Conservation (phyloP, 2,329 filamentous ascomycete genomes). For the Aspergillus chevalieri region DNA sequence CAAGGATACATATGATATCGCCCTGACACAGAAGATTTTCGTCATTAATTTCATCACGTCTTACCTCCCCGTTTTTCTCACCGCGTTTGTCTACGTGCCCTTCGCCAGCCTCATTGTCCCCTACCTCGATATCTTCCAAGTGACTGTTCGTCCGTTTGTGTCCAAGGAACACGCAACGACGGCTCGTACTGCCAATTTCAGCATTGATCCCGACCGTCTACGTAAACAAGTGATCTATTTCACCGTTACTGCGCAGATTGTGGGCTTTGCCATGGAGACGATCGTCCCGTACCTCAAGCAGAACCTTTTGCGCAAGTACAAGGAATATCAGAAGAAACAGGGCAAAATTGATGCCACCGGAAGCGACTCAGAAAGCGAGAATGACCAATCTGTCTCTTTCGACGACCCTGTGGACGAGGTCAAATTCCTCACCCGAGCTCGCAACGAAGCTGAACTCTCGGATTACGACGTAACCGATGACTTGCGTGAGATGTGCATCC, state of each 20-base stretch:
- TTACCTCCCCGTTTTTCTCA: slow-evolving; percentile 82
- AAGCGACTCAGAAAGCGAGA: slow-evolving; percentile 16
- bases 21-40: slow-evolving; percentile 88
- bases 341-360: slow-evolving; percentile 14
- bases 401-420: slow-evolving; percentile 72
- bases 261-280: slow-evolving; percentile 80
- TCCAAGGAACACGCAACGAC: slow-evolving; percentile 66
- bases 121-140: slow-evolving; percentile 78
- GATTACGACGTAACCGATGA: slow-evolving; percentile 90
- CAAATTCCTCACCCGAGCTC: slow-evolving; percentile 74
- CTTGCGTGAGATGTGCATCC: slow-evolving; percentile 89
- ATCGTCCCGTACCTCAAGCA: slow-evolving; percentile 82
- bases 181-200: slow-evolving; percentile 53
- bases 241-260: slow-evolving; percentile 88
- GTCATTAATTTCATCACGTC: slow-evolving; percentile 98
- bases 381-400: slow-evolving; percentile 30
- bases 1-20: slow-evolving; percentile 71
- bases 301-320: slow-evolving; percentile 67
- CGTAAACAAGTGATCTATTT: slow-evolving; percentile 95
- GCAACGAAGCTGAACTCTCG: slow-evolving; percentile 74
- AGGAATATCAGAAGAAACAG: slow-evolving; percentile 25
- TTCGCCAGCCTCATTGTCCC: slow-evolving; percentile 83
- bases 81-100: slow-evolving; percentile 89
- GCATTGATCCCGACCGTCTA: slow-evolving; percentile 76
- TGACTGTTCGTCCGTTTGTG: slow-evolving; percentile 69